Evolutionary conservation across 1,284 basidiomycete species (phyloP).

Genomic region (Cryptococcus floricola): DNA sequence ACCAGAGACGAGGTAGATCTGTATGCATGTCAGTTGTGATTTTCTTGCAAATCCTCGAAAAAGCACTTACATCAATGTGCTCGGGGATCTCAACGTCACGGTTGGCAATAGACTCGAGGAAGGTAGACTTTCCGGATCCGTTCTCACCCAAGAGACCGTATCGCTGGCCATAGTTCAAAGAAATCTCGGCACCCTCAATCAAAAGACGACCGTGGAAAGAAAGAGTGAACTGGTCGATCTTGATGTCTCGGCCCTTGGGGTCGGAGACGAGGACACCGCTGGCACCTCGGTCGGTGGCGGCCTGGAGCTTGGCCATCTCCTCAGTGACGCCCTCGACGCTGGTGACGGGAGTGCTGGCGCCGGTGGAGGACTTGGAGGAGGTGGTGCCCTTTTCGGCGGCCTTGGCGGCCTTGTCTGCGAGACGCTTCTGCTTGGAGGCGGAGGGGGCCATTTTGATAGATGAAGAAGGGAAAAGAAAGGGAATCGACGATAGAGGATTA

Average conservation of each 20-base stretch:
- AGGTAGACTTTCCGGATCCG: constrained; percentile 81
- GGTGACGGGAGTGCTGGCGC: constrained; percentile 70
- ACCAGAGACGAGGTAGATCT: constrained; percentile 88
- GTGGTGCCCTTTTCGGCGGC: constrained; percentile 51
- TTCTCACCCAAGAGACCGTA: constrained; percentile 95
- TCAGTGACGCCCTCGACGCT: constrained; percentile 65
- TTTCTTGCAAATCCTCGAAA: too few species aligned
- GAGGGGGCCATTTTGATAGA: constrained; percentile 47
- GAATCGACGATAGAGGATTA: background rate
- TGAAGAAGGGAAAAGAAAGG: background rate
- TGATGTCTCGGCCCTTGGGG: constrained; percentile 88
- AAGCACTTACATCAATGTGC: constrained; percentile 69
- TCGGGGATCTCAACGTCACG: constrained; percentile 91
- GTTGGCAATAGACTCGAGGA: constrained; percentile 65
- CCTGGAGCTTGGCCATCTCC: constrained; percentile 75
- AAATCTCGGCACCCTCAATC: constrained; percentile 80
- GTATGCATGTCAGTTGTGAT: too few species aligned
- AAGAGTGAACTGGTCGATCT: constrained; percentile 92
- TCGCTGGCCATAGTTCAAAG: constrained; percentile 95
- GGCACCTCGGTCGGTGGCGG: constrained; percentile 79
- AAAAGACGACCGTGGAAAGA: constrained; percentile 96
- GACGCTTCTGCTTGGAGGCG: constrained; percentile 60
- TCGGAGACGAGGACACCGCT: constrained; percentile 91
- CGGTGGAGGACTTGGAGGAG: constrained; percentile 61
- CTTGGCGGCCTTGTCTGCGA: constrained; percentile 82